Evolutionary conservation across 805 yeast genomes (phyloP).

Genomic region (Barnettozyma siamensis): DNA sequence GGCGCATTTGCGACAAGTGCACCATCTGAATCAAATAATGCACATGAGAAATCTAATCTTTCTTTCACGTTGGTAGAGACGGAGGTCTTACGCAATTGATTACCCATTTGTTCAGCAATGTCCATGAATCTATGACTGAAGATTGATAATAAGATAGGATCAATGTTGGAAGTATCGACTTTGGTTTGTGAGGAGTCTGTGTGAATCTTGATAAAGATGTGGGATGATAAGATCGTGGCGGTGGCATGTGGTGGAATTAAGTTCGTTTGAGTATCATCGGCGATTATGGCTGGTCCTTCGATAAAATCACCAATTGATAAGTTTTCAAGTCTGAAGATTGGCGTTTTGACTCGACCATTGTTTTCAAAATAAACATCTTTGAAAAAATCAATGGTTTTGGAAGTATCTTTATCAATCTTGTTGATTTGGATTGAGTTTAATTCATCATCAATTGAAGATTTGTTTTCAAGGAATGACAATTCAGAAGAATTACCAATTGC

Average conservation of each 20-base stretch:
- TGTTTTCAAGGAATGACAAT: conserved; percentile 28
- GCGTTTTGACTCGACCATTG: conserved; percentile 41
- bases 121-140: conserved; percentile 86
- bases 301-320: conserved; percentile 47
- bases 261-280: conserved; percentile 79
- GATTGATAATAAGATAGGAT: conserved; percentile 69
- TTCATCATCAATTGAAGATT: conserved; percentile 48
- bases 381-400: conserved; percentile 26
- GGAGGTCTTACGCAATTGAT: conserved; percentile 69
- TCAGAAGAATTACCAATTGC: conserved; percentile 55
- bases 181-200: conserved; percentile 17
- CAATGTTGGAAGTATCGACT: conserved; percentile 35
- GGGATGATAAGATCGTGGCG: conserved; percentile 56
- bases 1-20: conserved; percentile 85
- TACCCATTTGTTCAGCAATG: conserved; percentile 88
- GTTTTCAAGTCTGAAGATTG: conserved; percentile 50
- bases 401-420: conserved; percentile 16
- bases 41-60: conserved; percentile 79
- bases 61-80: conserved; percentile 83
- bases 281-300: conserved; percentile 69
- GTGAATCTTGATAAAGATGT: conserved; percentile 43
- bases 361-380: conserved; percentile 53
- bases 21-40: conserved; percentile 72
- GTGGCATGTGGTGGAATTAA: conserved; percentile 56
- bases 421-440: conserved; percentile 31